These are phyloP conservation scores for Globisporangium irregulare DNA, from an alignment of 352 stramenopile genomes.

Conservation along the genomic window DNA sequence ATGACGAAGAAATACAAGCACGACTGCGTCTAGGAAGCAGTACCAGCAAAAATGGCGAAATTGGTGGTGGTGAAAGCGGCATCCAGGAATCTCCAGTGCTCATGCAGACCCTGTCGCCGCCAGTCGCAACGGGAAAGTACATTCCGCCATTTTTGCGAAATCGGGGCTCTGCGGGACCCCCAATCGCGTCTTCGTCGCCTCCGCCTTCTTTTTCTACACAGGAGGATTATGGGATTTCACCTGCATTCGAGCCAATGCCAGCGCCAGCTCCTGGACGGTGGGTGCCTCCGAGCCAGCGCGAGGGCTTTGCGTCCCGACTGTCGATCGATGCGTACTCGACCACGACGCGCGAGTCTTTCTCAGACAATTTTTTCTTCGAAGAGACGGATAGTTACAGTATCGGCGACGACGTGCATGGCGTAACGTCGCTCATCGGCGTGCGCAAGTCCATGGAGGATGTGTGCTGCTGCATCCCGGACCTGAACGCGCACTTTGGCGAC, in stretches of 20 bases:
- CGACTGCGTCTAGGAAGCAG: background rate
- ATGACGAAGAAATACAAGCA: background rate
- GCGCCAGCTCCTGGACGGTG: slow-evolving; percentile 40
- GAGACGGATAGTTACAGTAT: slow-evolving; percentile 69
- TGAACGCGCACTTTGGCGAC: slow-evolving; percentile 49
- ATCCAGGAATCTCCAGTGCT: slow-evolving; percentile 30
- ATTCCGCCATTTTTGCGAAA: slow-evolving; percentile 75
- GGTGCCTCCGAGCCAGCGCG: slow-evolving; percentile 52
- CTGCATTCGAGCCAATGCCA: slow-evolving; percentile 37
- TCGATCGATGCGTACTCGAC: slow-evolving; percentile 48
- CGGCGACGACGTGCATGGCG: slow-evolving; percentile 65
- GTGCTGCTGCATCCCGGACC: slow-evolving; percentile 74
- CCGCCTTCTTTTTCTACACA: background rate
- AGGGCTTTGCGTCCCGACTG: slow-evolving; percentile 44
- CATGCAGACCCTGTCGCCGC: slow-evolving; percentile 53
- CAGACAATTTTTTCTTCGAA: slow-evolving; percentile 55
- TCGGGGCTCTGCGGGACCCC: slow-evolving; percentile 37
- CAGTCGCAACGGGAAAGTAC: slow-evolving; percentile 58
- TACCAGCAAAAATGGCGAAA: slow-evolving; percentile 1
- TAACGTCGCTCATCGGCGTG: slow-evolving; percentile 79
- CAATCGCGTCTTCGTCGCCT: slow-evolving; percentile 29
- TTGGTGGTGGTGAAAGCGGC: slow-evolving; percentile 4
- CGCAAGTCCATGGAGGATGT: slow-evolving; percentile 79
- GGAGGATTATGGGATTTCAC: slow-evolving; percentile 24
- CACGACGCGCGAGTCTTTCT: slow-evolving; percentile 46